A percentile compares a stretch with the other conserved stretches of the same genome.
phyloP scores from a whole-genome alignment of 805 yeast genomes.

The Kodamaea fukazawae region DNA sequence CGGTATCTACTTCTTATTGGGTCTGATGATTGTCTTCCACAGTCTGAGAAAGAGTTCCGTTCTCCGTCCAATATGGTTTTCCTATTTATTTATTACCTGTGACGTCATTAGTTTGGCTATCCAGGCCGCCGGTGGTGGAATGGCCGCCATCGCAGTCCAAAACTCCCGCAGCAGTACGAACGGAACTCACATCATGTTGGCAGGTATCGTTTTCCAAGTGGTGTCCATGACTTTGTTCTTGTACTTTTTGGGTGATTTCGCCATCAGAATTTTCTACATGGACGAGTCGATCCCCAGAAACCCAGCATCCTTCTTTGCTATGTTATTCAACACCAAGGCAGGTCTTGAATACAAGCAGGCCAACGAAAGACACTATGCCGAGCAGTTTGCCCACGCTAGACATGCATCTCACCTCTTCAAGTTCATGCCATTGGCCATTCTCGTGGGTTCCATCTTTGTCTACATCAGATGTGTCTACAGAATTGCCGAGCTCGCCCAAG shows the following conservation, averaged over 20 bases:
- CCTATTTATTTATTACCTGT: conserved; percentile 13
- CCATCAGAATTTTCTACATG: conserved; percentile 15
- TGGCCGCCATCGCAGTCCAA: conserved; percentile 13
- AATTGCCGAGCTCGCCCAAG: conserved; percentile 66
- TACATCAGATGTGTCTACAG: conserved; percentile 72
- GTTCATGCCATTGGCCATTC: conserved; percentile 44
- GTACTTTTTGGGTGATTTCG: conserved; percentile 17
- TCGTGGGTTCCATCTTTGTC: conserved; percentile 51
- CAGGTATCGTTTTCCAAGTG: conserved; percentile 20
- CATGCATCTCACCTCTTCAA: conserved; percentile 29
- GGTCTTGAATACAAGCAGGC: conserved; percentile 18
- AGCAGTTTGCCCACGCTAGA: conserved; percentile 35
- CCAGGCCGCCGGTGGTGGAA: conserved; percentile 21
- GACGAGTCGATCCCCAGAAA: background rate
- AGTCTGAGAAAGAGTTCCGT: conserved; percentile 1
- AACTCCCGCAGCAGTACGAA: conserved; percentile 6
- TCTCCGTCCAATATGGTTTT: conserved; percentile 12
- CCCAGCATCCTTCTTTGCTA: conserved; percentile 13
- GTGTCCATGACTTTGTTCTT: conserved; percentile 20
- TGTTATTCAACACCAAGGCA: conserved; percentile 21
- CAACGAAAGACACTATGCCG: conserved; percentile 29
- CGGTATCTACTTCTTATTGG: conserved; percentile 13
- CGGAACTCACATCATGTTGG: conserved; percentile 21
- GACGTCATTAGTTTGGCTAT: conserved; percentile 14
- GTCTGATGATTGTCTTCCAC: conserved; percentile 11